These are phyloP conservation scores for Astragalus membranaceus DNA, from an alignment of 306 rosid genomes.

Conservation along the genomic window DNA sequence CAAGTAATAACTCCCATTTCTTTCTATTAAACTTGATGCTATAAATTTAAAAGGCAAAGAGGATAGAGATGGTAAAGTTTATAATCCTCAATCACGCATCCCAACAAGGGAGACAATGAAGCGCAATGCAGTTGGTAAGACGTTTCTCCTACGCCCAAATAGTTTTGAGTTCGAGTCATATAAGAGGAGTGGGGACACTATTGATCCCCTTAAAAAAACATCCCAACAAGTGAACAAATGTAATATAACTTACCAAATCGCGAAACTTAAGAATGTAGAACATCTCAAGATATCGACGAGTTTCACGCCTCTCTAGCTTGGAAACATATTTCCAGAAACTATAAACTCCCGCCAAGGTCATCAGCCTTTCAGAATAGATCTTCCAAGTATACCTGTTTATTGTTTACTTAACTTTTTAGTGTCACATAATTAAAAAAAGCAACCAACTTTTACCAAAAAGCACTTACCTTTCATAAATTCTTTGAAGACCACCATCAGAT, in stretches of 20 bases:
- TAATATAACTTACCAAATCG: constrained; percentile 57
- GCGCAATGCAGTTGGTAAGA: too few relatives aligned
- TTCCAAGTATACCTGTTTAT: constrained; percentile 81
- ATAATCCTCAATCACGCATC: not conserved
- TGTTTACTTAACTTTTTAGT: not conserved
- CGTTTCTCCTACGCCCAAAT: too few relatives aligned
- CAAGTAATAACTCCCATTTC: not conserved
- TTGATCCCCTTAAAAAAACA: too few relatives aligned
- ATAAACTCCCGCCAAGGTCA: constrained; percentile 92
- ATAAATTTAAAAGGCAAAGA: not conserved
- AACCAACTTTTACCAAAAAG: not conserved
- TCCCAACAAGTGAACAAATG: not conserved
- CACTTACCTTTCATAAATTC: constrained; percentile 69
- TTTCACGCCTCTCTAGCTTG: constrained; percentile 83
- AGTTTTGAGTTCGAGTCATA: too few relatives aligned
- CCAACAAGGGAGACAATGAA: not conserved
- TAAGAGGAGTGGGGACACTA: too few relatives aligned
- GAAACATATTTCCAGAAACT: constrained; percentile 94
- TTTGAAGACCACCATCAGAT: constrained; percentile 74
- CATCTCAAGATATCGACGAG: constrained; percentile 89
- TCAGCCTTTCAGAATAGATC: constrained; percentile 82
- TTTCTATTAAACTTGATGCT: not conserved
- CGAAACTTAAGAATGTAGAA: constrained; percentile 94
- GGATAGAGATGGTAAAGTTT: not conserved
- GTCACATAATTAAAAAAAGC: not conserved